Conservation (phyloP, 331 rosid species). For the Erythrophleum ivorense region DNA sequence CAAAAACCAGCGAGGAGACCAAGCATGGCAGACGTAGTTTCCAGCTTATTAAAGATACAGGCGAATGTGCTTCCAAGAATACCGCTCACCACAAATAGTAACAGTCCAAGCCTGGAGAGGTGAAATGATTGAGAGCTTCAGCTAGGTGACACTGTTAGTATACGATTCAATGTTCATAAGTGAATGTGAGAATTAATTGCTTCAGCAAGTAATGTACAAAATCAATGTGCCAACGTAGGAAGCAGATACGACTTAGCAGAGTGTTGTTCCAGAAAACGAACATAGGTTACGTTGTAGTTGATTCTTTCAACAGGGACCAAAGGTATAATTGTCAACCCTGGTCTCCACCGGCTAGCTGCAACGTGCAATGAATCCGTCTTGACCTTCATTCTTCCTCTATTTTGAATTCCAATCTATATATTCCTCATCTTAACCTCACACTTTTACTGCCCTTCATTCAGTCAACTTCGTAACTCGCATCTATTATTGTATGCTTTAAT, state of each 20-base stretch:
- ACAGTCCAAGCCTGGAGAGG: slow-evolving; percentile 27
- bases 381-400: too few species aligned
- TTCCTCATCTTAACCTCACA: too few species aligned
- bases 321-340: not conserved
- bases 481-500: not conserved
- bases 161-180: not conserved
- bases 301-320: not conserved
- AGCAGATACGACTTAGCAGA: not conserved
- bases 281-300: not conserved
- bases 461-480: not conserved
- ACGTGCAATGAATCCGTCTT: too few species aligned
- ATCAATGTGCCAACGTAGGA: not conserved
- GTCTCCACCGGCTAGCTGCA: too few species aligned
- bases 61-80: slow-evolving; percentile 13
- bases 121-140: slow-evolving; percentile 16
- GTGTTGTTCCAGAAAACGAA: not conserved
- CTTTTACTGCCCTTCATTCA: not conserved
- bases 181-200: not conserved
- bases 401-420: too few species aligned
- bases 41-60: slow-evolving; percentile 53
- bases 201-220: slow-evolving; percentile 1
- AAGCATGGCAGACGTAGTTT: slow-evolving; percentile 57
- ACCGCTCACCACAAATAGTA: not conserved
- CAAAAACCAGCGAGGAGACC: slow-evolving; percentile 65
- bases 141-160: not conserved